Evolutionary conservation across 2,329 filamentous ascomycete species (phyloP).

Genomic region (Bipolaris victoriae): DNA sequence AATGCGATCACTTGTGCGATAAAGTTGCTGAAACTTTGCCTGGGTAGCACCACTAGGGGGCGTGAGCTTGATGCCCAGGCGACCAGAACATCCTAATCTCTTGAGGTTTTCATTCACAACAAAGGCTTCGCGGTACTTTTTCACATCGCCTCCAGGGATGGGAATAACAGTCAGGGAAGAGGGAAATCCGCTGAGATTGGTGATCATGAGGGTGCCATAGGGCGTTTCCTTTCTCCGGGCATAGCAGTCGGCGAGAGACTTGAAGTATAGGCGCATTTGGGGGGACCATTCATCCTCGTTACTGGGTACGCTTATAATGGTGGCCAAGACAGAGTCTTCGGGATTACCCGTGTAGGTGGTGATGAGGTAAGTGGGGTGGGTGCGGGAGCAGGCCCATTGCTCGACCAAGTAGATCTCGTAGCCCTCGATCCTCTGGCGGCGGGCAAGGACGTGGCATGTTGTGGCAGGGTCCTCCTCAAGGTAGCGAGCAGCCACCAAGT

Average conservation of each 20-base stretch:
- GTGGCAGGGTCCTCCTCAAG: slow-evolving; percentile 85
- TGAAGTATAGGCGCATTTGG: slow-evolving; percentile 81
- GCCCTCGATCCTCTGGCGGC: slow-evolving; percentile 71
- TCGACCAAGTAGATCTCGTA: slow-evolving; percentile 96
- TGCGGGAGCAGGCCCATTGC: slow-evolving; percentile 94
- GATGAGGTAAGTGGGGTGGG: slow-evolving; percentile 88
- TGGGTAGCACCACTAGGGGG: slow-evolving; percentile 80
- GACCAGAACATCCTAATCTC: slow-evolving; percentile 86
- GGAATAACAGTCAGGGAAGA: slow-evolving; percentile 91
- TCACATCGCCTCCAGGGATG: slow-evolving; percentile 84
- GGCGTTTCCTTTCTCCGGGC: slow-evolving; percentile 81
- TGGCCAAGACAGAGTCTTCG: slow-evolving; percentile 76
- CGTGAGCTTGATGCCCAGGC: slow-evolving; percentile 81
- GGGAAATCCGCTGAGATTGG: slow-evolving; percentile 89
- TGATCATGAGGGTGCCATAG: slow-evolving; percentile 87
- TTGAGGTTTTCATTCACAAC: slow-evolving; percentile 96
- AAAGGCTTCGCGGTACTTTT: slow-evolving; percentile 79
- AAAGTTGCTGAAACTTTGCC: slow-evolving; percentile 90
- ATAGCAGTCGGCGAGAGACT: slow-evolving; percentile 82
- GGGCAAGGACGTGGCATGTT: slow-evolving; percentile 67
- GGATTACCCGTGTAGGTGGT: slow-evolving; percentile 90
- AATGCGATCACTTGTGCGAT: slow-evolving; percentile 83
- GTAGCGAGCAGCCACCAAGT: slow-evolving; percentile 70
- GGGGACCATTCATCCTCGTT: slow-evolving; percentile 82
- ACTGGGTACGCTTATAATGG: slow-evolving; percentile 79